These are phyloP conservation scores for Poteriospumella lacustris DNA, from an alignment of 108 stramenopile species.

Conservation along the genomic window DNA sequence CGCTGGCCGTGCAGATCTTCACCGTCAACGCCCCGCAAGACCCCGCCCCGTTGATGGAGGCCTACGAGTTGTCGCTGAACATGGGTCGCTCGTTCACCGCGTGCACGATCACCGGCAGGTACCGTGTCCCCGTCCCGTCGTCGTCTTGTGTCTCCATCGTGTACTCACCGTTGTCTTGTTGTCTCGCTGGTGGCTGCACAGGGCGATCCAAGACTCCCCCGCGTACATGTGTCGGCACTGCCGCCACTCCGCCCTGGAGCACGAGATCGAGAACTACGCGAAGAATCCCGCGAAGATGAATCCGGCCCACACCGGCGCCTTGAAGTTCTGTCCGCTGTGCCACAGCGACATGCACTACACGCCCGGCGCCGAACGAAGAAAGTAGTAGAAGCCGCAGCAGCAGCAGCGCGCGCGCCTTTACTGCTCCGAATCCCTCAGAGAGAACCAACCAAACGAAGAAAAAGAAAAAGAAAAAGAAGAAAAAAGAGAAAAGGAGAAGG, in stretches of 20 bases:
- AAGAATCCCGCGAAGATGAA: background rate
- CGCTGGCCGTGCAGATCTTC: conserved; percentile 54
- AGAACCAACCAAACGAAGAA: too few species aligned
- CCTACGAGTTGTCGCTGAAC: conserved; percentile 40
- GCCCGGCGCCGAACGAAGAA: too few species aligned
- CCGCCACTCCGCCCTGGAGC: conserved; percentile 50
- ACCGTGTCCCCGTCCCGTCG: background rate
- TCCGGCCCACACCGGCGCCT: background rate
- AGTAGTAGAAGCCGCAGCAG: too few species aligned
- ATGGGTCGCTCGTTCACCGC: conserved; percentile 46
- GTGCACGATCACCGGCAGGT: conserved; percentile 42
- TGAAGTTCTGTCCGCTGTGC: conserved; percentile 49
- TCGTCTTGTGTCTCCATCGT: background rate
- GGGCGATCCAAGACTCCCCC: conserved; percentile 38
- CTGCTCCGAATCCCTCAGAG: too few species aligned
- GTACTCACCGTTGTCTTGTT: background rate
- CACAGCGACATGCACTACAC: conserved; percentile 39
- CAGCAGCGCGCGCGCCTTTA: too few species aligned
- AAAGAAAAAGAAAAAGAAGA: too few species aligned
- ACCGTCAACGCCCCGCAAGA: conserved; percentile 38
- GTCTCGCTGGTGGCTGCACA: background rate
- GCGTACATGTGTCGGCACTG: conserved; percentile 49
- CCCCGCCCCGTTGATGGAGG: conserved; percentile 31
- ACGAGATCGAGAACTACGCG: conserved; percentile 31
- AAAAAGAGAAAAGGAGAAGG: too few species aligned